These are phyloP conservation scores for Cadophora sp. DNA, from an alignment of 2,329 filamentous ascomycete genomes.

Conservation along the genomic window DNA sequence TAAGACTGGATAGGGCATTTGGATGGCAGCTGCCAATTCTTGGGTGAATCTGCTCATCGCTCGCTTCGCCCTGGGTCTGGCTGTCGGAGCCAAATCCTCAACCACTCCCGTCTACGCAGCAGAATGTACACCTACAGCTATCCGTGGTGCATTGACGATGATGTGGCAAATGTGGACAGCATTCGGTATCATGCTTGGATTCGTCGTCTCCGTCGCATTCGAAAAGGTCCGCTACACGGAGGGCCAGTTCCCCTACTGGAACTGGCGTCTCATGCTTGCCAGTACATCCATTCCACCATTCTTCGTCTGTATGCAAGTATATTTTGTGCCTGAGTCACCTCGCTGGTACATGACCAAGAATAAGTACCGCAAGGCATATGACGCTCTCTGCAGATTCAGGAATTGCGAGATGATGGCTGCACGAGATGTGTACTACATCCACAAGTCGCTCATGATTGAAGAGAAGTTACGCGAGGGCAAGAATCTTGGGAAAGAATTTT, in stretches of 20 bases:
- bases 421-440: conserved; percentile 68
- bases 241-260: conserved; percentile 53
- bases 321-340: conserved; percentile 69
- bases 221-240: conserved; percentile 45
- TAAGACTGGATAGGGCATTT: conserved; percentile 18
- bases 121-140: conserved; percentile 58
- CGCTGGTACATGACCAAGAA: conserved; percentile 73
- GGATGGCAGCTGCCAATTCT: conserved; percentile 59
- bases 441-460: conserved; percentile 68
- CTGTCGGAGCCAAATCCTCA: conserved; percentile 75
- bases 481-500: conserved; percentile 52
- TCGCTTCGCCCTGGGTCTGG: conserved; percentile 74
- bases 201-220: conserved; percentile 62
- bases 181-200: conserved; percentile 67
- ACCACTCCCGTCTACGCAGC: conserved; percentile 74
- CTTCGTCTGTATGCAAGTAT: conserved; percentile 65
- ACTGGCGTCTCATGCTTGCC: conserved; percentile 68
- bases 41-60: conserved; percentile 76
- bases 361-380: conserved; percentile 65
- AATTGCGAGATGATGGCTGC: conserved; percentile 63
- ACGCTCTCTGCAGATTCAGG: conserved; percentile 53
- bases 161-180: conserved; percentile 78
- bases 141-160: conserved; percentile 70
- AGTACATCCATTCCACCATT: conserved; percentile 68
- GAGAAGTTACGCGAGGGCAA: conserved; percentile 29